phyloP scores from a whole-genome alignment of 2,329 filamentous ascomycete genomes.

The Trichoderma atroviride region DNA sequence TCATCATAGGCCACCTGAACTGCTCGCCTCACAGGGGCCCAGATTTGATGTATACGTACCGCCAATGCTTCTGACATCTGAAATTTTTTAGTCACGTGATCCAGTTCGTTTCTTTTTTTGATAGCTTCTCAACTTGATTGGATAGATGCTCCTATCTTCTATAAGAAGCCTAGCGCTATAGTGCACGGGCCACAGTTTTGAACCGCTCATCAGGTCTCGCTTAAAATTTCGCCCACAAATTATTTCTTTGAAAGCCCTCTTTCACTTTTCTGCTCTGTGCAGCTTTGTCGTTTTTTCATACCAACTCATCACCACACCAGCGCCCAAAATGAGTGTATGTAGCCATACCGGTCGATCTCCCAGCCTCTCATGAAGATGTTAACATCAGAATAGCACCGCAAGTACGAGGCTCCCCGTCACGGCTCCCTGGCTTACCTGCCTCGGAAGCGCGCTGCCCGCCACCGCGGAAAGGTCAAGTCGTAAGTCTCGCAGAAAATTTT shows the following conservation, averaged over 20 bases:
- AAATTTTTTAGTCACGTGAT: neutral
- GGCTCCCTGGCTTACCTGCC: constrained; percentile 88
- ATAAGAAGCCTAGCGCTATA: constrained; percentile 21
- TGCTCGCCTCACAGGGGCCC: no score
- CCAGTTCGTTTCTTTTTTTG: neutral
- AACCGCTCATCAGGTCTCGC: constrained; percentile 37
- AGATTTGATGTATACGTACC: no score
- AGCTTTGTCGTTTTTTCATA: constrained; percentile 42
- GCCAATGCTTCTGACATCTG: neutral
- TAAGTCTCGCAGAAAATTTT: constrained; percentile 50
- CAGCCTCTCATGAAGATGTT: constrained; percentile 24
- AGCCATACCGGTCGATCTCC: neutral
- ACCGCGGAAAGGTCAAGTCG: constrained; percentile 98
- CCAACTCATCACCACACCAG: constrained; percentile 44
- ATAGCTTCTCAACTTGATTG: neutral
- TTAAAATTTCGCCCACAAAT: constrained; percentile 47
- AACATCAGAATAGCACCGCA: constrained; percentile 50
- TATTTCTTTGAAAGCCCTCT: constrained; percentile 34
- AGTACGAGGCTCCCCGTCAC: constrained; percentile 87
- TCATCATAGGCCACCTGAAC: no score
- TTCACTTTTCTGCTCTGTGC: constrained; percentile 37
- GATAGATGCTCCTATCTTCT: neutral
- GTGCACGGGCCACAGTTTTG: constrained; percentile 35
- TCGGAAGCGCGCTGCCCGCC: constrained; percentile 88
- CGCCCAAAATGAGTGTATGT: constrained; percentile 49